phyloP scores from a whole-genome alignment of 345 rosid species.

The Melaleuca alternifolia region DNA sequence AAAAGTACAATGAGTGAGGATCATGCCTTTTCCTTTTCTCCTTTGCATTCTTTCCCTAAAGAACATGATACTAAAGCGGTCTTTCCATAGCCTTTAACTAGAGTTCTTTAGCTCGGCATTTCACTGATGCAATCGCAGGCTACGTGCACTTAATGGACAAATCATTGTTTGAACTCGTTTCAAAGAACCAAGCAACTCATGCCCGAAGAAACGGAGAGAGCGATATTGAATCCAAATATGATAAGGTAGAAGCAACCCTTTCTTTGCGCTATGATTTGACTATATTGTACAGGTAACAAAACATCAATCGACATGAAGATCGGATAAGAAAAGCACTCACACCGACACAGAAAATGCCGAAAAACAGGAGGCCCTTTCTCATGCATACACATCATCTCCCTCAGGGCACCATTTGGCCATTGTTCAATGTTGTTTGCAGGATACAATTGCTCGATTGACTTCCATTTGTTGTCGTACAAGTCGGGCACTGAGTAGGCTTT shows the following conservation, averaged over 20 bases:
- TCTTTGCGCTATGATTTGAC: neutral
- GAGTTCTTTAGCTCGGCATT: neutral
- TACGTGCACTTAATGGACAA: neutral
- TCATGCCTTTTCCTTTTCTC: neutral
- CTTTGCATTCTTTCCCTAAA: neutral
- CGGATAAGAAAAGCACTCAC: neutral
- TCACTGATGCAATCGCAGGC: neutral
- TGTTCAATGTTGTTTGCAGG: neutral
- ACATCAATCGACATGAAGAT: neutral
- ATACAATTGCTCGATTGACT: neutral
- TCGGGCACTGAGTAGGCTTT: neutral
- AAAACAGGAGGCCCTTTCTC: neutral
- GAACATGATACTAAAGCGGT: neutral
- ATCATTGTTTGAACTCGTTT: neutral
- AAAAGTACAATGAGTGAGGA: neutral
- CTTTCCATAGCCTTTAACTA: neutral
- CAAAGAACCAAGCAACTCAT: neutral
- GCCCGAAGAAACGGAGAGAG: neutral
- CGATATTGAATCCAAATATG: neutral
- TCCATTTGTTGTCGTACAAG: neutral
- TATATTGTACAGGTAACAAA: neutral
- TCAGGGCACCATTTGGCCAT: neutral
- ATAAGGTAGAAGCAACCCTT: neutral
- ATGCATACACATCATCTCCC: neutral
- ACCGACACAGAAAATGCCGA: neutral